A percentile compares a stretch with the other conserved stretches of the same genome.
phyloP scores from a whole-genome alignment of 805 yeast species.

The Wickerhamomyces queroliae region DNA sequence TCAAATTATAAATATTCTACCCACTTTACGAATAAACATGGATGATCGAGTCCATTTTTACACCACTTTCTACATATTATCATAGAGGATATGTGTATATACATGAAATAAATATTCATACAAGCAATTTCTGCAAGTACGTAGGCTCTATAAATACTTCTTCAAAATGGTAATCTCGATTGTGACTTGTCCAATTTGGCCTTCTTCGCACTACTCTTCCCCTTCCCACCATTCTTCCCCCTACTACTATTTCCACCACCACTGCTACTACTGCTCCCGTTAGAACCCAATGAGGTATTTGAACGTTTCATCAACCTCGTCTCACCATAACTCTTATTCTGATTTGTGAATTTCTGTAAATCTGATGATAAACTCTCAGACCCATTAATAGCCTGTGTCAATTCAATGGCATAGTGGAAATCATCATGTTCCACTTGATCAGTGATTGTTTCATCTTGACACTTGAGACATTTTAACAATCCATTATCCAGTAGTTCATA shows the following conservation, averaged over 20 bases:
- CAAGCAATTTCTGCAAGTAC: background rate
- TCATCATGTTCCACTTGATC: slow-evolving; percentile 43
- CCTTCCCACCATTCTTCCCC: background rate
- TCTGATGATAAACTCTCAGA: slow-evolving; percentile 12
- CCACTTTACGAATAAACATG: too few species aligned
- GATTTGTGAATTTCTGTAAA: slow-evolving; percentile 7
- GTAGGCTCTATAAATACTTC: background rate
- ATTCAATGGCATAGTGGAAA: slow-evolving; percentile 45
- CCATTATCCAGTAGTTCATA: background rate
- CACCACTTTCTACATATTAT: too few species aligned
- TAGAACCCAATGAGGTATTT: too few species aligned
- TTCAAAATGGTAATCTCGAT: slow-evolving; percentile 18
- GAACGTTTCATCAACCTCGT: background rate
- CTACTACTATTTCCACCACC: too few species aligned
- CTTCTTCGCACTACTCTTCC: slow-evolving; percentile 5
- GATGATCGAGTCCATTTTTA: too few species aligned
- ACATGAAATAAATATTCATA: too few species aligned
- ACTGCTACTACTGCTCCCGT: too few species aligned
- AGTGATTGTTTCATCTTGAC: slow-evolving; percentile 10
- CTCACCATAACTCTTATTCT: slow-evolving; percentile 4
- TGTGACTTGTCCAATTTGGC: slow-evolving; percentile 13
- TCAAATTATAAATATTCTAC: too few species aligned
- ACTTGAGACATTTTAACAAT: slow-evolving; percentile 5
- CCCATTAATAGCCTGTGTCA: slow-evolving; percentile 40
- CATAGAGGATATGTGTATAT: too few species aligned